Percentiles rank a stretch among this genome's conserved stretches.
These are phyloP conservation scores for Fusarium scirpi DNA, from an alignment of 2,329 filamentous ascomycete species.

Conservation along the genomic window DNA sequence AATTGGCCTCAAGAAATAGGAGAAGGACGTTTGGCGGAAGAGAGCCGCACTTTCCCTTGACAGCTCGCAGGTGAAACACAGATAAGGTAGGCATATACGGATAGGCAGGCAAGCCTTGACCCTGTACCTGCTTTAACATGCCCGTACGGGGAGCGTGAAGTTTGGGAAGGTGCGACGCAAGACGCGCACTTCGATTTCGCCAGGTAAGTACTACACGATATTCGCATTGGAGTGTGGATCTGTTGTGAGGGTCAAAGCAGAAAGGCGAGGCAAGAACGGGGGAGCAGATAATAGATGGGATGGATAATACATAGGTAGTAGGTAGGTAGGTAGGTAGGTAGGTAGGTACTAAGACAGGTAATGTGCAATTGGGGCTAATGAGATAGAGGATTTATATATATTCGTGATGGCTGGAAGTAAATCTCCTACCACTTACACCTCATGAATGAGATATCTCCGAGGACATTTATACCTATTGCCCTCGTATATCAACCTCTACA, in stretches of 20 bases:
- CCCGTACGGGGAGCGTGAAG: slow-evolving; percentile 2
- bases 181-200: slow-evolving; percentile 9
- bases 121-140: slow-evolving; percentile 19
- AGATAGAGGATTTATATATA: slow-evolving; percentile 34
- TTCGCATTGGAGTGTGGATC: slow-evolving; percentile 32
- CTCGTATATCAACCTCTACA: neutral
- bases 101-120: slow-evolving; percentile 6
- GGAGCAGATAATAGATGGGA: neutral
- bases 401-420: neutral
- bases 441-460: neutral
- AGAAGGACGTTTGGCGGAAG: slow-evolving; percentile 17
- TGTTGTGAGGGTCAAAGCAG: neutral
- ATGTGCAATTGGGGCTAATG: neutral
- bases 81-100: neutral
- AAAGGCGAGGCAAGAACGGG: neutral
- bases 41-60: slow-evolving; percentile 29
- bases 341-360: neutral
- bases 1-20: slow-evolving; percentile 3
- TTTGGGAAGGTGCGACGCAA: slow-evolving; percentile 33
- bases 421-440: slow-evolving; percentile 15
- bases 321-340: neutral
- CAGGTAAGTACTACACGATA: slow-evolving; percentile 22
- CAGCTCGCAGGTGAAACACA: neutral
- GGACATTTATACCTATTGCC: neutral
- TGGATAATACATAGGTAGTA: too few species aligned